These are phyloP conservation scores for Cyclotella choctawhatcheeana DNA, from an alignment of 108 stramenopile genomes.

Conservation along the genomic window DNA sequence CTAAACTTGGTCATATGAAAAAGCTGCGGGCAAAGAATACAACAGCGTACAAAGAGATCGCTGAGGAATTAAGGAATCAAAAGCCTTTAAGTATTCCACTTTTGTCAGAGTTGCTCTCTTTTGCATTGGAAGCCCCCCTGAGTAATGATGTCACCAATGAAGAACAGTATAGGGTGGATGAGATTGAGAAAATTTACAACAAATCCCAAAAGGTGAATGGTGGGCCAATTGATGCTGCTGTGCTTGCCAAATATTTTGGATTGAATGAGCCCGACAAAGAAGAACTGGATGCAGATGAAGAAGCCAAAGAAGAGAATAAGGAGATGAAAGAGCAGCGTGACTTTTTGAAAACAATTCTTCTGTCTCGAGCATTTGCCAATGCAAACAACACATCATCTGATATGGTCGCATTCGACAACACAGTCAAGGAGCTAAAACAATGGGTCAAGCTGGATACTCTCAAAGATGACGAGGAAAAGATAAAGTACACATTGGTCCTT, in stretches of 20 bases:
- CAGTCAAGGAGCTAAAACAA: constrained; percentile 29
- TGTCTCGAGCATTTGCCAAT: constrained; percentile 3
- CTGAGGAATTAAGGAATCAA: constrained; percentile 7
- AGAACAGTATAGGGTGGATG: constrained; percentile 19
- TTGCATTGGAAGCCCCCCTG: constrained; percentile 27
- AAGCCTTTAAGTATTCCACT: constrained; percentile 32
- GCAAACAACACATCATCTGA: constrained; percentile 4
- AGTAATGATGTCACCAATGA: constrained; percentile 22
- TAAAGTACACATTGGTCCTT: constrained; percentile 2
- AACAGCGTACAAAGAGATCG: constrained; percentile 26
- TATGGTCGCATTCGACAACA: background rate
- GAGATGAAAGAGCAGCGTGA: constrained; percentile 47
- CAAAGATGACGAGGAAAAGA: constrained; percentile 25
- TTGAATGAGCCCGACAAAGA: constrained; percentile 35
- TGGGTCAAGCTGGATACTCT: constrained; percentile 19
- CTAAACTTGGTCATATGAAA: constrained; percentile 25
- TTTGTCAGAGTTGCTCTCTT: constrained; percentile 34
- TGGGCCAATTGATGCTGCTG: constrained; percentile 35
- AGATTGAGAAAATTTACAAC: constrained; percentile 32
- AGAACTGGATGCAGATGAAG: constrained; percentile 33
- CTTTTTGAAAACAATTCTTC: constrained; percentile 18
- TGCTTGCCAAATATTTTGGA: constrained; percentile 45
- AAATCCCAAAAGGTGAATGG: constrained; percentile 16
- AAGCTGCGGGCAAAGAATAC: constrained; percentile 25
- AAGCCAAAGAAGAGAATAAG: constrained; percentile 40